A percentile compares a stretch with the other conserved stretches of the same genome.
Evolutionary conservation across 108 stramenopile species (phyloP).

Genomic region (Mayamaea pseudoterrestris): DNA sequence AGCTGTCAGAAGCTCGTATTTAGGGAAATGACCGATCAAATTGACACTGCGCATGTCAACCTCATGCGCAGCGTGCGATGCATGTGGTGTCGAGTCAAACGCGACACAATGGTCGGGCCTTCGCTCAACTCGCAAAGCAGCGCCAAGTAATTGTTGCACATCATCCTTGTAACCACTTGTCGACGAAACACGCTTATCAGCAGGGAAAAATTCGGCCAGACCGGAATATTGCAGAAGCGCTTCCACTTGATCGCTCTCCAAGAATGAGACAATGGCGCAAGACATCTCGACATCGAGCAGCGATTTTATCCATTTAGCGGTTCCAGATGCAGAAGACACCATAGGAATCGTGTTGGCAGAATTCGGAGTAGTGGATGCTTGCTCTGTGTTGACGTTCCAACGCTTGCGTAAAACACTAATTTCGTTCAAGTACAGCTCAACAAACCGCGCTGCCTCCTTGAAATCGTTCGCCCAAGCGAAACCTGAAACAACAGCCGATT

Average conservation of each 20-base stretch:
- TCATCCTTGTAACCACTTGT: constrained; percentile 28
- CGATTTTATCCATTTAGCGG: constrained; percentile 44
- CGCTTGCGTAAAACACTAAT: constrained; percentile 10
- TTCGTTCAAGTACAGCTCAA: constrained; percentile 15
- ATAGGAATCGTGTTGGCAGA: constrained; percentile 16
- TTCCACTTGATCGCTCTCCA: constrained; percentile 44
- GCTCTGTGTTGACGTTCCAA: constrained; percentile 10
- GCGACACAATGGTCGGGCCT: constrained; percentile 67
- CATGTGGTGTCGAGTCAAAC: constrained; percentile 53
- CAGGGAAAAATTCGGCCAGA: constrained; percentile 45
- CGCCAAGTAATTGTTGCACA: constrained; percentile 48
- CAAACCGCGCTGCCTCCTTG: constrained; percentile 13
- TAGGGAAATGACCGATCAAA: constrained; percentile 44
- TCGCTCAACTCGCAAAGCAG: constrained; percentile 47
- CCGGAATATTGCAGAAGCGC: constrained; percentile 40
- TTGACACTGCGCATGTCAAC: constrained; percentile 60
- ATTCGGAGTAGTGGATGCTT: not conserved
- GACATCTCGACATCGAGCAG: constrained; percentile 59
- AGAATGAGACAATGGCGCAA: constrained; percentile 47
- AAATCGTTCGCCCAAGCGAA: constrained; percentile 29
- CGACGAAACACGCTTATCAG: constrained; percentile 38
- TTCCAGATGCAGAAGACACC: constrained; percentile 22
- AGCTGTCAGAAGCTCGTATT: constrained; percentile 58
- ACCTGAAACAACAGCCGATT: constrained; percentile 16
- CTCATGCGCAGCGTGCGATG: constrained; percentile 45